phyloP scores from a whole-genome alignment of 1,284 basidiomycete species.

The Ceratobasidium sp. region DNA sequence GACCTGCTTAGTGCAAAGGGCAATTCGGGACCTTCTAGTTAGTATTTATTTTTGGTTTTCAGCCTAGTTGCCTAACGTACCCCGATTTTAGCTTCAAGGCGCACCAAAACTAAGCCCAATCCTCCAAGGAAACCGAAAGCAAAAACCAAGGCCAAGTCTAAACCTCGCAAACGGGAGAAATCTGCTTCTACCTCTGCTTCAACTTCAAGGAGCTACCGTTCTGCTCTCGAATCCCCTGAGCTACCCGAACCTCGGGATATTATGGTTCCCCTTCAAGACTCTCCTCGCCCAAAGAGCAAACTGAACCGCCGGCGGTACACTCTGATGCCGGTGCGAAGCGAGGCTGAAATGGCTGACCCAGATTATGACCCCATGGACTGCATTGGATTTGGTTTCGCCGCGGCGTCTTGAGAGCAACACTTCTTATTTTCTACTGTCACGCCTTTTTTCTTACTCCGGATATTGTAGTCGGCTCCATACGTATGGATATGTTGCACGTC shows the following conservation, averaged over 20 bases:
- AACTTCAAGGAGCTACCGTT: not conserved
- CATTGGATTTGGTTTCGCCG: slow-evolving; percentile 20
- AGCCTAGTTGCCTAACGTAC: not conserved
- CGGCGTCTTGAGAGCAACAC: too few species aligned
- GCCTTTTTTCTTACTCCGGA: not conserved
- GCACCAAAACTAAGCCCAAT: slow-evolving; percentile 28
- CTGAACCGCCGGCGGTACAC: slow-evolving; percentile 28
- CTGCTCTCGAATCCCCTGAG: not conserved
- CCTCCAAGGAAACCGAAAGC: slow-evolving; percentile 9
- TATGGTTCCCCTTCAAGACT: slow-evolving; percentile 40
- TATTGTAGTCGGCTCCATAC: not conserved
- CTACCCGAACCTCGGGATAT: slow-evolving; percentile 22
- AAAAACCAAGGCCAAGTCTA: slow-evolving; percentile 4
- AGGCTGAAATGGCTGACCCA: slow-evolving; percentile 33
- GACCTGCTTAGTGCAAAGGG: not conserved
- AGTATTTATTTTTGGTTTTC: not conserved
- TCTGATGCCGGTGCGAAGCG: slow-evolving; percentile 30
- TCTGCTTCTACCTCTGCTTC: not conserved
- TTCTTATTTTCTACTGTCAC: not conserved
- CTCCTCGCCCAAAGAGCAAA: slow-evolving; percentile 23
- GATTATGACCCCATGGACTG: slow-evolving; percentile 34
- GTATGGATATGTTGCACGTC: not conserved
- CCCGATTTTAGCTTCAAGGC: slow-evolving; percentile 10
- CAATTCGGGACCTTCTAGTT: not conserved
- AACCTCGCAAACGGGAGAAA: slow-evolving; percentile 2